Evolutionary conservation across 148 eudicot genomes (phyloP), one percentile per base, ranked within the genome.

Genomic region (Heliosperma pusillum): DNA sequence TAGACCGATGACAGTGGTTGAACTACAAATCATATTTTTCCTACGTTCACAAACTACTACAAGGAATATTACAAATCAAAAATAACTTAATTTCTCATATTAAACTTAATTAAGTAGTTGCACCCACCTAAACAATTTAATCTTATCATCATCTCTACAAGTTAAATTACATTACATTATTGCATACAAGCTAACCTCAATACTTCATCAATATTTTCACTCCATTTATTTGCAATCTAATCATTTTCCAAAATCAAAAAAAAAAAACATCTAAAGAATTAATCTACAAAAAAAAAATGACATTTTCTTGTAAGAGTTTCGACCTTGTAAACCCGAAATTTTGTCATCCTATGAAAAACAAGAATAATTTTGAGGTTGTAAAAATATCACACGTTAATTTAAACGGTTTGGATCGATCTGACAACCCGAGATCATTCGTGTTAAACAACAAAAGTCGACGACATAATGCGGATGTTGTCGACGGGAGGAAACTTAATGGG

Each of bases 401-500:
- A 13, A 21, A 68, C 26, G 65, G 71, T 22, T 71, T 33, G 64
- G 50, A 55, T 33, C 45, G 57, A 3, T n/a, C 58, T 0, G 30
- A 55, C 5, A 76, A 68, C 13, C 36, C 19, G n/a, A 77, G 44
- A 69, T 73, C 75, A 7, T 77, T 67, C 11, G 42, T 57, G 10
- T 25, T 81, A 24, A 77, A 68, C 21, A 68, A 44, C 36, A 55
- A 16, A 77, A 44, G 10, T 20, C 74, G 61, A 0, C 74, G 52
- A 0, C 61, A 59, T 25, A 60, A 61, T 21, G 11, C 36, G 3
- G 80, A 89, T 19, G 85, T 74, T 45, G 76, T 87, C 2, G 84
- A 87, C 47, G 90, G 92, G 70, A 86, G 85, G 77, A 86, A 78
- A 67, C 79, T 91, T 50, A 91, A 91, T 74, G 96, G 96, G 69